Conservation (phyloP, 331 rosid species). For the Pyrus hybrid region DNA sequence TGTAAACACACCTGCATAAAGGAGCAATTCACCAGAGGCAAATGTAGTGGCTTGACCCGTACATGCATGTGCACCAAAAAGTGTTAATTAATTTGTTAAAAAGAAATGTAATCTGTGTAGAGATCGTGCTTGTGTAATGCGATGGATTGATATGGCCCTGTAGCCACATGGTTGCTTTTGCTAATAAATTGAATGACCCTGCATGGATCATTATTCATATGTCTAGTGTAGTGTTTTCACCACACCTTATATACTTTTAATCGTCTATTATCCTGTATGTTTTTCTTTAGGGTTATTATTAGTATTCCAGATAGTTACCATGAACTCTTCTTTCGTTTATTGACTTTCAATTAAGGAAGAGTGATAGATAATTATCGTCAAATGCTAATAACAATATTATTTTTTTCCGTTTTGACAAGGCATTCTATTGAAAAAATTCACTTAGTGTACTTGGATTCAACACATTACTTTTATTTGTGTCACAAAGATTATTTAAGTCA, state of each 20-base stretch:
- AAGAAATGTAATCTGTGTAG: background rate
- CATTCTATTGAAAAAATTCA: no score
- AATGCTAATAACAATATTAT: background rate
- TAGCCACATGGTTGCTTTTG: background rate
- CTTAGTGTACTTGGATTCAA: no score
- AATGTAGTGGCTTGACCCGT: conserved; percentile 23
- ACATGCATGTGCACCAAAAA: conserved; percentile 25
- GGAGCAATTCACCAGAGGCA: conserved; percentile 23
- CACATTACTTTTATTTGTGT: no score
- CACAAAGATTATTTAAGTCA: no score
- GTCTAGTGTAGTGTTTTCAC: background rate
- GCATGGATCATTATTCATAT: background rate
- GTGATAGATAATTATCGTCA: background rate
- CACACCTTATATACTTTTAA: background rate
- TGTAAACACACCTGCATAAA: conserved; percentile 7
- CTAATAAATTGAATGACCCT: background rate
- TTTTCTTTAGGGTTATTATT: background rate
- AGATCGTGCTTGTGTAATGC: background rate
- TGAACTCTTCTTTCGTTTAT: background rate
- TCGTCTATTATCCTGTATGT: background rate
- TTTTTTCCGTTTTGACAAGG: background rate
- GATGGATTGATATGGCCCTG: background rate
- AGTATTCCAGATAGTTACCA: background rate
- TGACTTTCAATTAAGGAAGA: no score
- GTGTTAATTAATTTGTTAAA: background rate